Base-by-base conservation (phyloP, 2,329 filamentous ascomycete species). In the Botrytis galanthina region DNA sequence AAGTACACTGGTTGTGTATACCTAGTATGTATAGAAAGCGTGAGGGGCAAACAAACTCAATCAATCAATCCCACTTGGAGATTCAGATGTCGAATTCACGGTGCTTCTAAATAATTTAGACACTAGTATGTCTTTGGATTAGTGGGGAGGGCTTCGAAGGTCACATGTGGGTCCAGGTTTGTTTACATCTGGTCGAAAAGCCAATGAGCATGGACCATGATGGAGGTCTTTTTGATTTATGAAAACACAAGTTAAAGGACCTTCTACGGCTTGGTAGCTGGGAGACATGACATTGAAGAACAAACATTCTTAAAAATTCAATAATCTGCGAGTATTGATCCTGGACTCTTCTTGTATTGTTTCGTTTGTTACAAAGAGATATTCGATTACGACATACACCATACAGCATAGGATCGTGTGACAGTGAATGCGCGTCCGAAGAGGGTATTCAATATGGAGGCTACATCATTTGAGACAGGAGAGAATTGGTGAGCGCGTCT, bases 71-170 rank as follows among this genome's bases (percentile, higher is more conserved):
- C 48, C 64, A 22, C 32, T 42, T 54, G 48, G 46, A n/a, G 64
- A 26, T 42, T 20, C 35, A 68, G 46, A 54, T 57, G n/a, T 57
- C 35, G n/a, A 54, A 68, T 29, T 68, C 32, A 64, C 48, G 57
- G 46, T 32, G 66, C 59, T 64, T 46, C 71, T 67, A 29, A 75
- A 78, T 74, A 75, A 76, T 79, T 78, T 76, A 69, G 63, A 35
- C 63, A 75, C 77, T 78, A 79, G 60, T 16, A 9, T 51, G 8
- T 54, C 20, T 64, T n/a, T 8, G 26, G 59, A 22, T 29, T 71
- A 71, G 70, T 22, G 29, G 16, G n/a, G n/a, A n/a, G 12, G 20
- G 29, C 29, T 29, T n/a, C 22, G 3, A n/a, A 16, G 32, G 20
- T 62, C 35, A 62, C 60, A 39, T 14, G 29, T 51, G 70, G 70